Conservation (phyloP, 2,329 filamentous ascomycete genomes). For the Aspergillus sp. region DNA sequence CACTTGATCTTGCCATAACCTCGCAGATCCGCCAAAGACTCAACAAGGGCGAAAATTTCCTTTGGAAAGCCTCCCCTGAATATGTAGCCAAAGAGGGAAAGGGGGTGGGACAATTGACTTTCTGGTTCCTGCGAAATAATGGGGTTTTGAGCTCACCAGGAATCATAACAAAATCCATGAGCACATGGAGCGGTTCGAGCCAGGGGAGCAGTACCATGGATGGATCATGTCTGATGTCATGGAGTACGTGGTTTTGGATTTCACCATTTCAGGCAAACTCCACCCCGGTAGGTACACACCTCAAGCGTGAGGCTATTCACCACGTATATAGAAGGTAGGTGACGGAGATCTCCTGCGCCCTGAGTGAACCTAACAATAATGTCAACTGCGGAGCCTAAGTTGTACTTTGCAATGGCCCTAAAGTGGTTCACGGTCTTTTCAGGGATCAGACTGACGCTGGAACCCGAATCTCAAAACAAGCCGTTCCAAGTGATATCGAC, state of each 20-base stretch:
- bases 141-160: neutral
- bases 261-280: neutral
- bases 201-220: neutral
- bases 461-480: too few relatives aligned
- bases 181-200: neutral
- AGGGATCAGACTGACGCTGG: constrained; percentile 10
- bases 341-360: constrained; percentile 14
- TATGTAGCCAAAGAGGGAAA: neutral
- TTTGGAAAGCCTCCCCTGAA: neutral
- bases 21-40: too few relatives aligned
- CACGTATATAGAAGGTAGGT: constrained; percentile 15
- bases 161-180: neutral
- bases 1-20: too few relatives aligned
- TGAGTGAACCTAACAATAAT: constrained; percentile 12
- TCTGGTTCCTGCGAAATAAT: neutral
- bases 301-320: constrained; percentile 17
- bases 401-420: constrained; percentile 21
- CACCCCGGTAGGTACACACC: constrained; percentile 12
- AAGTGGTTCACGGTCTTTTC: constrained; percentile 23
- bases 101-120: neutral
- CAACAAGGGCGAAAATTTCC: too few relatives aligned
- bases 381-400: constrained; percentile 13
- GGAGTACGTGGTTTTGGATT: neutral
- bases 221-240: neutral
- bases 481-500: too few relatives aligned